phyloP scores from a whole-genome alignment of 2,329 filamentous ascomycete species.

The Mycogone perniciosa region DNA sequence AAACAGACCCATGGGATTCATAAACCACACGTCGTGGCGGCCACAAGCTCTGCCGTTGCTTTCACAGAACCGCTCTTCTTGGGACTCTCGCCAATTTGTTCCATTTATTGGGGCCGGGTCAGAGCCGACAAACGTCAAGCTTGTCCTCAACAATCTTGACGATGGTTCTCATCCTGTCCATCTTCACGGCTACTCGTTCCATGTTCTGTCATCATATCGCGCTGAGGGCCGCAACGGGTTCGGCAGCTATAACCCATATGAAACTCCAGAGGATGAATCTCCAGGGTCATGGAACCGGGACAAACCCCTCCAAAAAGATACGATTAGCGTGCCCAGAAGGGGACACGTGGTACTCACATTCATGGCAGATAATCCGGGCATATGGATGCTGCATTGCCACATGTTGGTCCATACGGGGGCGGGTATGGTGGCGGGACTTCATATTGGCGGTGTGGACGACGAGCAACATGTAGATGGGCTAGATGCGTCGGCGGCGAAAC shows the following conservation, averaged over 20 bases:
- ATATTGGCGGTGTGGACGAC: conserved; percentile 18
- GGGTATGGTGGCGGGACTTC: conserved; percentile 22
- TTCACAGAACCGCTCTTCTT: conserved; percentile 15
- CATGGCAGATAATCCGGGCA: conserved; percentile 19
- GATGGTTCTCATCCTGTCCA: conserved; percentile 35
- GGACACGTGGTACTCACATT: conserved; percentile 21
- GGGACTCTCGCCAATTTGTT: conserved; percentile 20
- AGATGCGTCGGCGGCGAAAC: conserved; percentile 11
- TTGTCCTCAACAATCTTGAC: conserved; percentile 29
- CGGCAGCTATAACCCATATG: conserved; percentile 22
- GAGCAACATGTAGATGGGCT: conserved; percentile 14
- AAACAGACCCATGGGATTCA: conserved; percentile 20
- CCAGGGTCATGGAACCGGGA: conserved; percentile 10
- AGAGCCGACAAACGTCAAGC: conserved; percentile 17
- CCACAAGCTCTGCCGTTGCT: conserved; percentile 18
- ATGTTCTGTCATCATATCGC: conserved; percentile 27
- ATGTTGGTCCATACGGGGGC: conserved; percentile 23
- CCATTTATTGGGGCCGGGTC: conserved; percentile 14
- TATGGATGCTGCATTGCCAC: conserved; percentile 26
- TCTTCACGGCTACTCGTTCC: conserved; percentile 51
- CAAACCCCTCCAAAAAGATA: conserved; percentile 26
- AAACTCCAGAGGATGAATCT: conserved; percentile 8
- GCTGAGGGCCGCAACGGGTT: conserved; percentile 18
- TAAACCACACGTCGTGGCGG: conserved; percentile 22
- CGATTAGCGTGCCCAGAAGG: conserved; percentile 33